Evolutionary conservation across 2,329 filamentous ascomycete species (phyloP), one percentile per base, ranked within the genome.

Genomic region (Penicillium nordicum): DNA sequence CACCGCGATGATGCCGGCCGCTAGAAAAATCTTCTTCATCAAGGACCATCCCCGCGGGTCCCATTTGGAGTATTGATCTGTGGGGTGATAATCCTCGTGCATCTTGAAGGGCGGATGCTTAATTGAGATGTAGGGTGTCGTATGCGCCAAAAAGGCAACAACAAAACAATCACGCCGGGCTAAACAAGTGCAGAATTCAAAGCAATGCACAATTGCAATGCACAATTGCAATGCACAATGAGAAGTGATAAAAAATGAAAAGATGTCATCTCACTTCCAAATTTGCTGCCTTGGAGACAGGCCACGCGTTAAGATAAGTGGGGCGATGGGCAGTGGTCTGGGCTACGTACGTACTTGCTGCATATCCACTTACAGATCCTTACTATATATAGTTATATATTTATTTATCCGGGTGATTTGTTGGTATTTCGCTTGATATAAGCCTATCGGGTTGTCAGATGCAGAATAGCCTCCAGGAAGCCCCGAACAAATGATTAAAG

Each of bases 1-100:
- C 2, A 78, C 50, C 3, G 74, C 64, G 3, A 75, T 64, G 11
- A 64, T 75, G 0, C 53, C 47, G 12, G 23, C 27, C 12, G 47
- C 53, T 12, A 55, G 21, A 14, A 55, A 36, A n/a, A 55, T 32
- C 36, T 55, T 55, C 18, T 36, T 55, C 34, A 46, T 55, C 34
- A 55, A 29, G 11, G 53, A 55, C 53, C 53, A 55, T 27, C 48
- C 53, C 18, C 53, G 53, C 2, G 53, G 53, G 14, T 55, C 53
- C 53, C 53, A 55, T 52, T 27, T 55, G 8, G 53, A 55, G 34
- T 55, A 44, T 46, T 34, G 27, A 37, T 40, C 27, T 40, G 18
- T 29, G 12, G 51, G 16, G 21, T 53, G 38, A 18, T 30, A 16
- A 12, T 36, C 23, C 8, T 43, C 14, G 8, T 37, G 23, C 48